Conservation (phyloP, 495 filamentous ascomycete genomes). For the Podospora didyma region DNA sequence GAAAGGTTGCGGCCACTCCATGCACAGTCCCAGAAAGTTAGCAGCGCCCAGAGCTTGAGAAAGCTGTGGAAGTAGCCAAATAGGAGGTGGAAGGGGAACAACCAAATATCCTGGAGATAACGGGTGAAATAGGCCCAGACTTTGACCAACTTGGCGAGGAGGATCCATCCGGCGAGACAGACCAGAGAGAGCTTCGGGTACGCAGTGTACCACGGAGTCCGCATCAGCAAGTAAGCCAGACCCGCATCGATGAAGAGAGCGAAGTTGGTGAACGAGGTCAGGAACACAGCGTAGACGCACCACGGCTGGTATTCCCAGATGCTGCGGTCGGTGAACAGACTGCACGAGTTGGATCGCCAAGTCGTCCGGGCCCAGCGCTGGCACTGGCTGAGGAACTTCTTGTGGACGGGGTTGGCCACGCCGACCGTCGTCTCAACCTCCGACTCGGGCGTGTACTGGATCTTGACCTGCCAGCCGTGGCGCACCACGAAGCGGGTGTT, state of each 20-base stretch:
- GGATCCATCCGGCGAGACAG: conserved; percentile 35
- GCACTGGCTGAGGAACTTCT: conserved; percentile 57
- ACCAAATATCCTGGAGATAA: conserved; percentile 52
- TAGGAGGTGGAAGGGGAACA: conserved; percentile 50
- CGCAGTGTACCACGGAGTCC: background rate
- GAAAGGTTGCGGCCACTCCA: conserved; percentile 26
- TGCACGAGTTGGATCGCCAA: conserved; percentile 59
- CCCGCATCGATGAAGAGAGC: conserved; percentile 53
- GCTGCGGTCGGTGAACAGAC: conserved; percentile 42
- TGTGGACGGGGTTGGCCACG: conserved; percentile 22
- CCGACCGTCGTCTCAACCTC: conserved; percentile 60
- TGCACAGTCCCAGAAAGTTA: conserved; percentile 43
- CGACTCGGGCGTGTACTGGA: conserved; percentile 56
- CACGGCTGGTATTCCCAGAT: conserved; percentile 48
- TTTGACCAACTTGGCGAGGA: conserved; percentile 58
- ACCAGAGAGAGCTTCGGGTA: background rate
- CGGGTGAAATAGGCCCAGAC: conserved; percentile 53
- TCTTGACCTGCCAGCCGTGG: conserved; percentile 54
- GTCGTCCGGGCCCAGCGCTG: conserved; percentile 61
- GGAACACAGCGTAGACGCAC: conserved; percentile 58
- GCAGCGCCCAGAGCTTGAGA: conserved; percentile 59
- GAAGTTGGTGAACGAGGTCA: conserved; percentile 56
- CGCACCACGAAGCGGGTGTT: conserved; percentile 59
- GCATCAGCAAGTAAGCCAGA: conserved; percentile 30
- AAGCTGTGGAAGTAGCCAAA: conserved; percentile 61